Base-by-base conservation (phyloP, 192 early-diverging fungal species). In the Phlyctochytrium arcticum region DNA sequence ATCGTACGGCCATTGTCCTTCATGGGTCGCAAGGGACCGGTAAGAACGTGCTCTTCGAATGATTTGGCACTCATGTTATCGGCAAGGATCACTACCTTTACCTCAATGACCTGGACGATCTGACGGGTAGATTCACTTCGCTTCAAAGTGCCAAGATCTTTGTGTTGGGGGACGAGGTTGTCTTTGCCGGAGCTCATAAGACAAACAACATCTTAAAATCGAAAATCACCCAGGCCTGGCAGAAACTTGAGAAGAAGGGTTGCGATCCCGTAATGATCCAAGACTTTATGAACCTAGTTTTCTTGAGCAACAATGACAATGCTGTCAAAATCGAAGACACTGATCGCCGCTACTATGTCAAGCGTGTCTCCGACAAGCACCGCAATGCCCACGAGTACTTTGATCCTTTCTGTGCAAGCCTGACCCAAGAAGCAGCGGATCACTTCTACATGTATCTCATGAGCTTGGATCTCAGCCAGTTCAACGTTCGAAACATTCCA, bases 371-470 rank as follows among this genome's bases (percentile, higher is more conserved):
- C n/a, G n/a, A n/a, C n/a, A n/a, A n/a, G n/a, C n/a, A n/a, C n/a
- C n/a, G n/a, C n/a, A n/a, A n/a, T n/a, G n/a, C n/a, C n/a, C 39
- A 12, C 30, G 62, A 54, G 6, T 64, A 64, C 35, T 64, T 54
- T 27, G 23, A 64, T 21, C 19, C 19, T 6, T 33, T 64, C 6
- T 4, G 4, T 29, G 51, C 62, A 54, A 4, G 30, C 9, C n/a
- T 42, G 26, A 59, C 57, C 5, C 57, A 59, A 17, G 50, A 64
- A 21, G 36, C 36, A 3, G 62, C 62, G 7, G 29, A 64, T 54
- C 62, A 64, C 50, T 54, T 64, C 34, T 64, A 64, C 51, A 64
- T 50, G 5, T 64, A 64, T 54, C 51, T 54, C 8, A 54, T 64
- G 62, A 5, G 21, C 6, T 7, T 51, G 33, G 62, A 64, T 36